A percentile compares a stretch with the other conserved stretches of the same genome.
Conservation (phyloP, 106 monocot genomes). For the Acorus calamus region DNA sequence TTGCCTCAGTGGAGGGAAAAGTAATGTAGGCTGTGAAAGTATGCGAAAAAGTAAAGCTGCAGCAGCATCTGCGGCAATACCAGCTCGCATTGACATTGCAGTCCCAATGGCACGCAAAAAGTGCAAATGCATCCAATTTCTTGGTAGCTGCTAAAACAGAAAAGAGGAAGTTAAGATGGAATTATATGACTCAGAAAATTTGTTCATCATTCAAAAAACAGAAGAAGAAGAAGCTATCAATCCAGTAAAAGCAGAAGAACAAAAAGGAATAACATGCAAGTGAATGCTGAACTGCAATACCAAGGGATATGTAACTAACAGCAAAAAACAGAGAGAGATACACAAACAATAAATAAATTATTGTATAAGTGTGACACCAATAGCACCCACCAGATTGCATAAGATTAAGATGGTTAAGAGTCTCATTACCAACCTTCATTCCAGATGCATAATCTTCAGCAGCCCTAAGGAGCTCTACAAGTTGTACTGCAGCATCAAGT, state of each 20-base stretch:
- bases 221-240: too few species aligned
- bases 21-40: constrained; percentile 83
- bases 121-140: constrained; percentile 98
- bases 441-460: constrained; percentile 94
- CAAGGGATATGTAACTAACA: too few species aligned
- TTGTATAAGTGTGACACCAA: too few species aligned
- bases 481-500: constrained; percentile 97
- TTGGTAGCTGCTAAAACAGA: constrained; percentile 55
- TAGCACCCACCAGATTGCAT: too few species aligned
- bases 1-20: constrained; percentile 82
- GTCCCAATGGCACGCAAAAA: constrained; percentile 94
- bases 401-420: too few species aligned
- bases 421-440: constrained; percentile 54
- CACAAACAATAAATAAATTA: too few species aligned
- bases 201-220: too few species aligned
- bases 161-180: constrained; percentile 3
- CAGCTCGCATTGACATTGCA: constrained; percentile 94
- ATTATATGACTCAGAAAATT: too few species aligned
- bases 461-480: constrained; percentile 95
- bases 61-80: constrained; percentile 93
- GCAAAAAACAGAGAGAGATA: too few species aligned
- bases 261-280: too few species aligned
- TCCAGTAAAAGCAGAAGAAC: too few species aligned
- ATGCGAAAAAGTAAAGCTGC: constrained; percentile 93
- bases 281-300: too few species aligned